Base-by-base conservation (phyloP, 495 filamentous ascomycete species). In the Cercophora samala region DNA sequence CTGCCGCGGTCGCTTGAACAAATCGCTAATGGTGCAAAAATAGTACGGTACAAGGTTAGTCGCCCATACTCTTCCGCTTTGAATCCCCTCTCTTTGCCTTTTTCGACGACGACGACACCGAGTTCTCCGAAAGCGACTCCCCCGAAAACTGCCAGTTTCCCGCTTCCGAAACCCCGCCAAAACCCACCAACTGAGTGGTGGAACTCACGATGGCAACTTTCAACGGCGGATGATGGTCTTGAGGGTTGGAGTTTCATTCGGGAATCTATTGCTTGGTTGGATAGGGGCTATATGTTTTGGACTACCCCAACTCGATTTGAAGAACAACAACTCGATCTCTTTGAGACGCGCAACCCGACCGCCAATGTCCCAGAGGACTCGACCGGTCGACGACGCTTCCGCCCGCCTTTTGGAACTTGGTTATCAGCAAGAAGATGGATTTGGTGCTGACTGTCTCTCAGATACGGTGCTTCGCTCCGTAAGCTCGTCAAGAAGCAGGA, bases 401-500 rank as follows among this genome's bases (percentile, higher is more conserved):
- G 13, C 8, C 3, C 37, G 37, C 5, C 37, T 46, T 46, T 46
- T 17, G 37, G 37, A 46, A 17, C 37, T 46, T 46, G 37, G 2
- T 3, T 46, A 46, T 46, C 37, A 46, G 37, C 37, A 46, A 46
- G 15, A 46, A 46, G 9, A 13, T 46, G 13, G 13, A 46, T 46
- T 46, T 46, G 25, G 32, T 68, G 68, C 68, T 73, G 58, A 73
- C 70, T 37, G 21, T 25, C 32, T 19, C 53, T 46, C 42, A 79
- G 95, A 89, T 99, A 99, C 83, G 95, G 95, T 90, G 95, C 95
- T 80, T 99, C 95, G 76, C 91, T 99, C 83, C 92, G 95, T 85
- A 99, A 98, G 87, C 95, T 97, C 82, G 92, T 98, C 79, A 99
- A 99, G 91, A 97, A 97, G 89, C 97, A 97, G 91, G 95, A 99